Evolutionary conservation across 108 stramenopile genomes (phyloP), one percentile per base, ranked within the genome.

Genomic region (Nitzschia sp.): DNA sequence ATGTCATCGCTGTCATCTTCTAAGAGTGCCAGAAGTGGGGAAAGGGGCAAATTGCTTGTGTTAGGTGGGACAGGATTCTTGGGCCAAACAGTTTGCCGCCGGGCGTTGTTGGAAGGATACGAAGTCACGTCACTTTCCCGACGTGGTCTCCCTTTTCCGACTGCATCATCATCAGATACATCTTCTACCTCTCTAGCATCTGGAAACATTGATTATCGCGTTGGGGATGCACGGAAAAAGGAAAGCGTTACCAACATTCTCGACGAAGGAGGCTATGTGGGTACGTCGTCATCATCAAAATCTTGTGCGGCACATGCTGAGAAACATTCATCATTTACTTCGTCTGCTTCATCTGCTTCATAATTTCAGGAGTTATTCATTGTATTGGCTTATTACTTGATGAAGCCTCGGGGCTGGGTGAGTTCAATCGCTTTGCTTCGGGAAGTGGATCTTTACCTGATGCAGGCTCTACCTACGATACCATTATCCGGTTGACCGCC

Each of bases 401-500:
- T 67, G 85, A 85, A 17, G 79, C 78, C 35, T 84, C 82, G 42
- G 93, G 93, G 21, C 64, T 94, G 2, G 82, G 82, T 8, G 59
- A 77, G 24, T 79, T 82, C 61, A 91, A 90, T 77, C 64, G 62
- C 21, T 86, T 89, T 9, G 93, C 86, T 13, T 82, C 81, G 26
- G 93, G 93, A 24, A 80, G 78, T 26, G 90, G 88, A 31, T 91
- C 90, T 9, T 27, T 91, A 15, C 90, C 90, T 24, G 86, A 86
- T 31, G 62, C 74, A 0, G 36, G 70, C n/a, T 87, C 86, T 5
- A 86, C 93, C 21, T 94, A 94, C 69, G 93, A 94, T 57, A 76
- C 78, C 74, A 91, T 94, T 71, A 94, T 90, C 2, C 82, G 88
- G 17, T 65, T 72, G 19, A 89, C 93, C 0, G 86, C 85, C 13